A percentile compares a stretch with the other conserved stretches of the same genome.
These are phyloP conservation scores for Botrytis aclada DNA, from an alignment of 2,329 filamentous ascomycete genomes.

Conservation along the genomic window DNA sequence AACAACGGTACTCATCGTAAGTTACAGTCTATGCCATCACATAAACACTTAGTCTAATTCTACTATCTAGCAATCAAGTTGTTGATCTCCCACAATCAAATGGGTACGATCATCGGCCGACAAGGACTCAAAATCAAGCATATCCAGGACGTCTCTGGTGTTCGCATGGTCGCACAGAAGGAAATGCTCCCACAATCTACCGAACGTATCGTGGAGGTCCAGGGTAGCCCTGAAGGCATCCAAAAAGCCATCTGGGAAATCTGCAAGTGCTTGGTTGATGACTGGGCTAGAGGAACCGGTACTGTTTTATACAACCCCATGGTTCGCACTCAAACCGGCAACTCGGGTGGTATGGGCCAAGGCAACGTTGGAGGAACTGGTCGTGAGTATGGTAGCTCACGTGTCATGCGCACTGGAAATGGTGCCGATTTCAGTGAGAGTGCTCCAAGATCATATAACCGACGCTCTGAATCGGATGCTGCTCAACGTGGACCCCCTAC, in stretches of 20 bases:
- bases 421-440: slow-evolving; percentile 95
- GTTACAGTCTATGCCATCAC: slow-evolving; percentile 39
- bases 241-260: slow-evolving; percentile 98
- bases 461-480: slow-evolving; percentile 81
- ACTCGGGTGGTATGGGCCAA: slow-evolving; percentile 39
- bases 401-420: slow-evolving; percentile 93
- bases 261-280: slow-evolving; percentile 95
- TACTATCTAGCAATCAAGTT: slow-evolving; percentile 77
- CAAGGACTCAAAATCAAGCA: slow-evolving; percentile 99
- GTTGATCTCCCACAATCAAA: slow-evolving; percentile 98
- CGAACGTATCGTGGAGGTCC: slow-evolving; percentile 94
- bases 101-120: slow-evolving; percentile 98
- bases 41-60: slow-evolving; percentile 11
- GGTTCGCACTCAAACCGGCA: slow-evolving; percentile 73
- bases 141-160: slow-evolving; percentile 93
- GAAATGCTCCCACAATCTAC: slow-evolving; percentile 99
- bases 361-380: slow-evolving; percentile 48
- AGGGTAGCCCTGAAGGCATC: slow-evolving; percentile 91
- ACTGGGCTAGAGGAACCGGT: slow-evolving; percentile 94
- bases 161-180: slow-evolving; percentile 99
- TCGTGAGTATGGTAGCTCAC: slow-evolving; percentile 58
- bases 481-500: slow-evolving; percentile 77
- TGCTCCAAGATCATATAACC: slow-evolving; percentile 64
- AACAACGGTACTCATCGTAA: slow-evolving; percentile 93
- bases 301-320: slow-evolving; percentile 97